Base-by-base conservation (phyloP, 2,329 filamentous ascomycete genomes). In the Pseudocercospora fijiensis region DNA sequence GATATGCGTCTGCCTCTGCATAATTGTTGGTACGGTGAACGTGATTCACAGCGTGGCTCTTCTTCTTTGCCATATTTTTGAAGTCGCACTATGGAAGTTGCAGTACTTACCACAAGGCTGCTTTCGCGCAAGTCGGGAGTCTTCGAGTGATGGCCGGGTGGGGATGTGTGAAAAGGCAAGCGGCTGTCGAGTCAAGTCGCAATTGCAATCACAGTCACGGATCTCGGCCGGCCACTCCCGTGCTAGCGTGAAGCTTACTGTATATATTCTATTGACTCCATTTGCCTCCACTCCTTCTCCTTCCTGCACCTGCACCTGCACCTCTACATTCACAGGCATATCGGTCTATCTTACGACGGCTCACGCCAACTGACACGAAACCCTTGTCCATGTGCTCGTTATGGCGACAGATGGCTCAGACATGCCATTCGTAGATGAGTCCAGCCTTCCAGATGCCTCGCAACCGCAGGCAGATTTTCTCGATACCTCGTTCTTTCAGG, bases 71-170 rank as follows among this genome's bases (percentile, higher is more conserved):
- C 43, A 47, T 53, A 4, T 53, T 53, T 20, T 10, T 27, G 20
- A 16, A 13, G 11, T 26, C 24, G 49, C 24, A 8, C 7, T 53
- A 27, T n/a, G 49, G 28, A 3, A 53, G 27, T 26, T 4, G 11
- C 18, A 53, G 49, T 53, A 53, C 49, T 53, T 53, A 53, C 49
- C 49, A 53, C 49, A 28, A 53, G 49, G 49, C 49, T 53, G 20
- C 43, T 47, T 47, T 11, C 18, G 43, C 22, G 43, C 13, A 16
- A 16, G 43, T 47, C 22, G n/a, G n/a, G 43, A 24, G 18, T 20
- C 20, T 24, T 4, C 10, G 18, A 18, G 22, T 20, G 43, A 20
- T 8, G 43, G n/a, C 4, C n/a, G 18, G n/a, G 43, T 47, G 43
- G n/a, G n/a, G n/a, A 47, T 47, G 43, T 37, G 16, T 37, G 33